phyloP scores from a whole-genome alignment of 202 grass and related monocot genomes.

The Carex sylvatica region DNA sequence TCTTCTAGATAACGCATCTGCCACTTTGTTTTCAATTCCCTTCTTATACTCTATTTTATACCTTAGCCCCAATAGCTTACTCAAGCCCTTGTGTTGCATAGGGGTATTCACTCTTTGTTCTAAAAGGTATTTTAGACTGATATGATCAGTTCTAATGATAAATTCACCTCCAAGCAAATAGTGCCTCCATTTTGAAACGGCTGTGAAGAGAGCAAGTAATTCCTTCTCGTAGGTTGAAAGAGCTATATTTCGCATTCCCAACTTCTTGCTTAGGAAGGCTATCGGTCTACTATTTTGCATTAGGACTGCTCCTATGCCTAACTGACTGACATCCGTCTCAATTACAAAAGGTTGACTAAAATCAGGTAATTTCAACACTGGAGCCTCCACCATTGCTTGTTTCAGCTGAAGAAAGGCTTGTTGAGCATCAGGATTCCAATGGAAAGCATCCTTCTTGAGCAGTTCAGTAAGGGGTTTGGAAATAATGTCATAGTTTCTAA shows the following conservation, averaged over 20 bases:
- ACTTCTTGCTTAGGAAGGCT: not conserved
- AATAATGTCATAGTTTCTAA: not conserved
- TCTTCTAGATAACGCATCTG: not conserved
- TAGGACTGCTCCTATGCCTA: not conserved
- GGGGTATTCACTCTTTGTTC: not conserved
- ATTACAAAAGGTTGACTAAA: not conserved
- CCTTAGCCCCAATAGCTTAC: not conserved
- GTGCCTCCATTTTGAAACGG: not conserved
- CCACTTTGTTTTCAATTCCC: not conserved
- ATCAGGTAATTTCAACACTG: too few relatives aligned
- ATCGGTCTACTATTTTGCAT: not conserved
- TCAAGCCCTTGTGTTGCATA: not conserved
- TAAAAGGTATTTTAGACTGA: not conserved
- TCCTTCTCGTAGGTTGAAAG: not conserved
- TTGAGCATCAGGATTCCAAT: too few relatives aligned
- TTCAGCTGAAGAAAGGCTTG: too few relatives aligned
- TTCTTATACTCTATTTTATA: not conserved
- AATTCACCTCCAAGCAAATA: not conserved
- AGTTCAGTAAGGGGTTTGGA: too few relatives aligned
- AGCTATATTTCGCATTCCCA: not conserved
- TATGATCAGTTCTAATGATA: not conserved
- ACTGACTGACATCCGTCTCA: not conserved
- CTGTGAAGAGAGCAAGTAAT: not conserved
- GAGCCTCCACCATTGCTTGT: too few relatives aligned
- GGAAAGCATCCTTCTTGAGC: too few relatives aligned